phyloP scores from a whole-genome alignment of 1,284 basidiomycete genomes.

The Cryptococcus sp. region DNA sequence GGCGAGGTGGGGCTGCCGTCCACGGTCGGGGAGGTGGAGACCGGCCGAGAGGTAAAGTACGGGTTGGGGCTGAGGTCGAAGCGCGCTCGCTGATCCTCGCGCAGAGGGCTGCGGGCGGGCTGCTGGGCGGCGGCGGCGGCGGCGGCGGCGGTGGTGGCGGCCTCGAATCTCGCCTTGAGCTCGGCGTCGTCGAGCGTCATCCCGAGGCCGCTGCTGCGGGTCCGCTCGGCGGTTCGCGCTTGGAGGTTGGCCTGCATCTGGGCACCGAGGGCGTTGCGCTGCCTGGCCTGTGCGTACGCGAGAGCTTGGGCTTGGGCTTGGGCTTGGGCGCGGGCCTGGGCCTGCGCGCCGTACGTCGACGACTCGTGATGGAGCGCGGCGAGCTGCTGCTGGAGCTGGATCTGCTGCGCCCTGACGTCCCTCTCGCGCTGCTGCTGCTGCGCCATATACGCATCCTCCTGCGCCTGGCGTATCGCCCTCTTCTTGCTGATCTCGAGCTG shows the following conservation, averaged over 20 bases:
- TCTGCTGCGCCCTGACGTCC: slow-evolving; percentile 14
- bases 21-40: slow-evolving; percentile 5
- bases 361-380: slow-evolving; percentile 12
- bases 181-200: slow-evolving; percentile 22
- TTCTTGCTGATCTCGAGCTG: slow-evolving; percentile 10
- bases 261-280: slow-evolving; percentile 24
- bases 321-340: slow-evolving; percentile 13
- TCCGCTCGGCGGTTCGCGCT: slow-evolving; percentile 11
- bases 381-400: slow-evolving; percentile 24
- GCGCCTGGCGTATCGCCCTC: slow-evolving; percentile 14
- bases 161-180: slow-evolving; percentile 31
- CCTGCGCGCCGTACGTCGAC: background rate
- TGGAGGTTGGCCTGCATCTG: slow-evolving; percentile 28
- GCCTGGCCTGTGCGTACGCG: slow-evolving; percentile 2
- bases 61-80: background rate
- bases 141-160: slow-evolving; percentile 9
- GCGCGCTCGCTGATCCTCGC: slow-evolving; percentile 7
- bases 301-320: background rate
- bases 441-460: slow-evolving; percentile 11
- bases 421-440: slow-evolving; percentile 10
- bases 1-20: slow-evolving; percentile 11
- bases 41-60: background rate
- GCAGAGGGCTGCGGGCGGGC: background rate
- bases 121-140: background rate
- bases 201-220: slow-evolving; percentile 5